Percentiles rank a stretch among this genome's conserved stretches.
Evolutionary conservation across 768 basidiomycete genomes (phyloP).

Genomic region (Pulveroboletus sp.): DNA sequence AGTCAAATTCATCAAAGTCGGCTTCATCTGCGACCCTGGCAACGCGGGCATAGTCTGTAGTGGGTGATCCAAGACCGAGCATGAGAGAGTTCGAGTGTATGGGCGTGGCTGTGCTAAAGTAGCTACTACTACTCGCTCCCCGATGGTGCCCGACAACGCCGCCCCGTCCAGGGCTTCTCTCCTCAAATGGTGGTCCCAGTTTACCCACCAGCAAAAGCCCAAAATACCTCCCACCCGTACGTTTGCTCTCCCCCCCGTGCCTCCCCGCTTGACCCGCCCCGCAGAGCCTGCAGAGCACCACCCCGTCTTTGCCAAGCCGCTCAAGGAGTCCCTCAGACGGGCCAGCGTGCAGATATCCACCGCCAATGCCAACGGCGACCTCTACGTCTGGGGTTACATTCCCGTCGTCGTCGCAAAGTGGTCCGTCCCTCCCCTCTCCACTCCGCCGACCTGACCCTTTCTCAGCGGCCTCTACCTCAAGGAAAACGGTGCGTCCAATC

Average conservation of each 20-base stretch:
- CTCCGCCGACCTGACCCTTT: conserved; percentile 4
- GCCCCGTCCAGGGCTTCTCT: conserved; percentile 54
- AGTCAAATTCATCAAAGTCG: conserved; percentile 39
- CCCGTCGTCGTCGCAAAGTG: conserved; percentile 98
- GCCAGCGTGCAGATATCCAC: conserved; percentile 95
- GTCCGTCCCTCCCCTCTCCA: conserved; percentile 39
- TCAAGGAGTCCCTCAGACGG: conserved; percentile 78
- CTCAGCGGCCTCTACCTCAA: conserved; percentile 88
- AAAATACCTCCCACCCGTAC: conserved; percentile 55
- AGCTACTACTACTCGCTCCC: background rate
- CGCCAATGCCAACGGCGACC: conserved; percentile 72
- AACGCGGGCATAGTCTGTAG: background rate
- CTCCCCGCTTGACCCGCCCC: conserved; percentile 7
- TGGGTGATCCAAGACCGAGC: background rate
- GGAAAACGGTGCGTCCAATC: conserved; percentile 64
- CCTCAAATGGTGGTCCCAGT: conserved; percentile 81
- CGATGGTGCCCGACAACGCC: conserved; percentile 30
- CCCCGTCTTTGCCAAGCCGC: conserved; percentile 80
- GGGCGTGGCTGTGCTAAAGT: conserved; percentile 19
- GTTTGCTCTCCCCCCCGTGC: conserved; percentile 9
- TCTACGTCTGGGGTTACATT: conserved; percentile 91
- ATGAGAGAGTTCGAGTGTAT: background rate
- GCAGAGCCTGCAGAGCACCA: conserved; percentile 35
- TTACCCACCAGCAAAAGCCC: conserved; percentile 58
- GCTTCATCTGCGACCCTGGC: conserved; percentile 1